Evolutionary conservation across 805 yeast genomes (phyloP).

Genomic region (Candida andamanensis): DNA sequence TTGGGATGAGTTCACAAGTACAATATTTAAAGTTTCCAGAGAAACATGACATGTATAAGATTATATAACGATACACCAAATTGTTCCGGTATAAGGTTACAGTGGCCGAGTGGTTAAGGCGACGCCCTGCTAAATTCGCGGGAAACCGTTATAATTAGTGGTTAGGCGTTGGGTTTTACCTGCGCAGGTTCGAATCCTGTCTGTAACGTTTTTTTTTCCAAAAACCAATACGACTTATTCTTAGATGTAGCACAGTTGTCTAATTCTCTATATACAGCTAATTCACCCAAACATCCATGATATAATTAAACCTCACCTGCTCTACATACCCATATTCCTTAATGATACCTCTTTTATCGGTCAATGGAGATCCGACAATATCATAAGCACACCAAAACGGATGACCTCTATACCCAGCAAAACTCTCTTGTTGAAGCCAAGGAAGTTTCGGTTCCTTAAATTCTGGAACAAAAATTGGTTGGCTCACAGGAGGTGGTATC

Average conservation of each 20-base stretch:
- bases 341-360: conserved; percentile 15
- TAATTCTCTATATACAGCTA: neutral
- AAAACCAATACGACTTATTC: neutral
- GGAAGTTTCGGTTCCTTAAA: conserved; percentile 23
- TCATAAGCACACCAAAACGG: conserved; percentile 33
- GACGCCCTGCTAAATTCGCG: conserved; percentile 75
- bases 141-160: too few relatives aligned
- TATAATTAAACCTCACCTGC: conserved; percentile 12
- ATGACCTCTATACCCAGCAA: conserved; percentile 13
- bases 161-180: conserved; percentile 45
- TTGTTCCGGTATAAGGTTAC: too few relatives aligned
- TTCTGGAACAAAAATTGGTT: conserved; percentile 12
- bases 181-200: conserved; percentile 99
- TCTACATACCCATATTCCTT: conserved; percentile 12
- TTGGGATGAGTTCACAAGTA: too few relatives aligned
- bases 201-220: conserved; percentile 78
- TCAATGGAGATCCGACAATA: conserved; percentile 20
- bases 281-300: conserved; percentile 24
- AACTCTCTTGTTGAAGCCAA: conserved; percentile 18
- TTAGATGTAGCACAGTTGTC: neutral
- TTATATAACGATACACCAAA: too few relatives aligned
- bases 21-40: too few relatives aligned
- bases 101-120: conserved; percentile 95
- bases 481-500: conserved; percentile 19
- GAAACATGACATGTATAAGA: too few relatives aligned